These are phyloP conservation scores for Nannochloropsis gaditana DNA, from an alignment of 108 stramenopile species.

Conservation along the genomic window DNA sequence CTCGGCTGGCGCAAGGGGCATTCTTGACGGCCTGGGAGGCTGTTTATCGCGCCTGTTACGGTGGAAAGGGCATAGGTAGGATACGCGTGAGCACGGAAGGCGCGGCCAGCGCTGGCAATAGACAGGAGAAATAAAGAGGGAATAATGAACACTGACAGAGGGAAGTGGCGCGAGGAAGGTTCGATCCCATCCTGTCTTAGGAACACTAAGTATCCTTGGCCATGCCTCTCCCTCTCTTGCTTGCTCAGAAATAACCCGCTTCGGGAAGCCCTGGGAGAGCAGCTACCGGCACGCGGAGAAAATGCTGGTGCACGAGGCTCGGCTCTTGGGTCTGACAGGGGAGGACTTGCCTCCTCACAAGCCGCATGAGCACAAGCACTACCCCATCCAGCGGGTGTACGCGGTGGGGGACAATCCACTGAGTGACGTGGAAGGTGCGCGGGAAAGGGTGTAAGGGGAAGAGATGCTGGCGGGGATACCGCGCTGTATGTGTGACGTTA, in stretches of 20 bases:
- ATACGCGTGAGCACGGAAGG: background rate
- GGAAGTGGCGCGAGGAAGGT: too few species aligned
- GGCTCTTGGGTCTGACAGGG: constrained; percentile 5
- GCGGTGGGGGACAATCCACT: background rate
- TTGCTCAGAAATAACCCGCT: background rate
- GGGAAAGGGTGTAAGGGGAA: background rate
- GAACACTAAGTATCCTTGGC: too few species aligned
- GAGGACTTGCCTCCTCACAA: background rate
- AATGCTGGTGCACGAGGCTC: constrained; percentile 1
- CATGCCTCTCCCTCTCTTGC: background rate
- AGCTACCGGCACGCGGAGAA: constrained; percentile 12
- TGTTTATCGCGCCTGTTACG: background rate
- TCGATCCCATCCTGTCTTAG: too few species aligned
- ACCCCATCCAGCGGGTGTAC: constrained; percentile 11
- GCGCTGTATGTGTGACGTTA: background rate
- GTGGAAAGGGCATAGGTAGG: background rate
- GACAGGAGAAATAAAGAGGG: too few species aligned
- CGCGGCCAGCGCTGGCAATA: too few species aligned
- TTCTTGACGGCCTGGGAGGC: background rate
- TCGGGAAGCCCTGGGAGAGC: background rate
- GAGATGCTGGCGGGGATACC: background rate
- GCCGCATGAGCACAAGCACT: background rate
- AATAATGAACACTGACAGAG: too few species aligned
- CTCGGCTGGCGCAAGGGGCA: background rate
- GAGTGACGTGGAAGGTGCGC: background rate